Evolutionary conservation across 1,139 yeast genomes (phyloP), one percentile per base, ranked within the genome.

Genomic region (Yamadazyma atmosphaerica): DNA sequence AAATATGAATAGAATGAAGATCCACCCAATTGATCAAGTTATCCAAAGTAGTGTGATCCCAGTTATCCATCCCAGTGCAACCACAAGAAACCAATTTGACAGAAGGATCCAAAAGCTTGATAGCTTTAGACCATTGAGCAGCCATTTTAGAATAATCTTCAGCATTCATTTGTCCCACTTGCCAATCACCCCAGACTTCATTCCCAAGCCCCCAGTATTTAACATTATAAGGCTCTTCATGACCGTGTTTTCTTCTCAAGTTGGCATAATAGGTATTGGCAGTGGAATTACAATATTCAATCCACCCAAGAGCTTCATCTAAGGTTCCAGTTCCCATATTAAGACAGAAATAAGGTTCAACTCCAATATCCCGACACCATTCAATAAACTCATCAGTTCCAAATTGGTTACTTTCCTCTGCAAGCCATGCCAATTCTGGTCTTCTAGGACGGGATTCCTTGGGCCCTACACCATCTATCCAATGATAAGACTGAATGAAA

Each of bases 131-230:
- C 66, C 66, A 61, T 42, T 60, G 57, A 10, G 40, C 45, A 0
- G 66, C 66, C 33, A 43, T 55, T 38, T 53, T 56, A 31, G 54
- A 40, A 39, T 61, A 61, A 30, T 61, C 61, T 38, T 57, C 62
- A 25, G 49, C 49, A 12, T 47, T 44, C 54, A 55, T 50, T 40
- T 60, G 65, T 7, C 64, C 66, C 17, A 61, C 64, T 44, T 61
- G 66, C 65, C 66, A 61, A 9, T 51, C 54, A 9, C 66, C 66
- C 63, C 63, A 61, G 25, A 61, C 60, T 44, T 61, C 66, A 41
- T 61, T 61, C 7, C 66, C 66, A 15, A 61, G 49, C 7, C 62
- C 60, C 66, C 66, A 61, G 41, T 61, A 61, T 44, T 61, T 61
- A 34, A 61, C 64, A 32, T 56, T 55, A 35, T 58, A 61, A 7